phyloP scores from a whole-genome alignment of 805 yeast species.

The Pachysolen tannophilus region DNA sequence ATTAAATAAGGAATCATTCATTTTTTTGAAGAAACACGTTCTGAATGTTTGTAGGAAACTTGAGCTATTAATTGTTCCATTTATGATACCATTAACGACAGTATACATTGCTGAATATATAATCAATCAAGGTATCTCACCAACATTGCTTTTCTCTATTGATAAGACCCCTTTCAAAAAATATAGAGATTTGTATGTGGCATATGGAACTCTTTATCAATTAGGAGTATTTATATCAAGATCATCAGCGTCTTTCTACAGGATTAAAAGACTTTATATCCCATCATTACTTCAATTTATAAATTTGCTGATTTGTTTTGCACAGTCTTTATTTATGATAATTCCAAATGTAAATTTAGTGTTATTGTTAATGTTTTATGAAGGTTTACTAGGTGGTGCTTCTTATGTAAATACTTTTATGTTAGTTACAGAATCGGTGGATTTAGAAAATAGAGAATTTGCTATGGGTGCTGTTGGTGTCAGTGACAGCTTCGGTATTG shows the following conservation, averaged over 20 bases:
- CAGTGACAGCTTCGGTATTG: slow-evolving; percentile 80
- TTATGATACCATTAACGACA: slow-evolving; percentile 74
- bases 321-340: slow-evolving; percentile 56
- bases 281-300: slow-evolving; percentile 60
- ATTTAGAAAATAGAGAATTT: slow-evolving; percentile 54
- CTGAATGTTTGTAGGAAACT: slow-evolving; percentile 23
- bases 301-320: slow-evolving; percentile 50
- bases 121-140: slow-evolving; percentile 88
- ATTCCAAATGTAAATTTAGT: slow-evolving; percentile 56
- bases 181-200: slow-evolving; percentile 83
- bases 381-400: slow-evolving; percentile 86
- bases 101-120: slow-evolving; percentile 84
- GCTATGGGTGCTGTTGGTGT: slow-evolving; percentile 78
- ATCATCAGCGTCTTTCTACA: slow-evolving; percentile 63
- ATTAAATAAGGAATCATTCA: background rate
- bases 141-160: slow-evolving; percentile 76
- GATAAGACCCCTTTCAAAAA: slow-evolving; percentile 59
- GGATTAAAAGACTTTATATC: slow-evolving; percentile 50
- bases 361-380: slow-evolving; percentile 65
- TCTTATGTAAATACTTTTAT: slow-evolving; percentile 86
- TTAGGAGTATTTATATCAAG: slow-evolving; percentile 89
- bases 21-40: slow-evolving; percentile 13
- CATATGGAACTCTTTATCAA: slow-evolving; percentile 85
- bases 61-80: slow-evolving; percentile 45
- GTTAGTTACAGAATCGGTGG: slow-evolving; percentile 56